A percentile compares a stretch with the other conserved stretches of the same genome.
phyloP scores from a whole-genome alignment of 495 filamentous ascomycete species.

The Tuber borchii region DNA sequence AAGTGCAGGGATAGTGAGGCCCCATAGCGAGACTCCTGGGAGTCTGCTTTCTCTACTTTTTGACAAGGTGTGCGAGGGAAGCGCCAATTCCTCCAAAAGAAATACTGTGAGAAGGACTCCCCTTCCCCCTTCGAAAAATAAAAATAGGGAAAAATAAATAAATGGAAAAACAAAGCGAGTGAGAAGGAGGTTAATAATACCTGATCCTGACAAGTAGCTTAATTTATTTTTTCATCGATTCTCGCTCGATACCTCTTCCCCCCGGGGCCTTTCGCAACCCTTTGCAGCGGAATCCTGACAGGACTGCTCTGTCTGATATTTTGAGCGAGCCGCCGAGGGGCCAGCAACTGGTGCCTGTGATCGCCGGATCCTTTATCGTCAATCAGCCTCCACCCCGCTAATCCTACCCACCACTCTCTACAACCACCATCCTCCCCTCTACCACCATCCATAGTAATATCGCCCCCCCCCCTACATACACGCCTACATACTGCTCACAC shows the following conservation, averaged over 20 bases:
- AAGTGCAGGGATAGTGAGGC: constrained; percentile 2
- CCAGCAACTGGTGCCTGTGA: constrained; percentile 29
- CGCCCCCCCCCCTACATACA: constrained; percentile 13
- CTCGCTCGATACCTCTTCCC: not conserved
- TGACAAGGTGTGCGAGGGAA: not conserved
- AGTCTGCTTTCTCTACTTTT: constrained; percentile 3
- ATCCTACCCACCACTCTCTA: constrained; percentile 3
- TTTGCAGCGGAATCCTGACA: not conserved
- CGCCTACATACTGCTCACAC: constrained; percentile 2
- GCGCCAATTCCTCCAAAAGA: not conserved
- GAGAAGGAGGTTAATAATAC: not conserved
- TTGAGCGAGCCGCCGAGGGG: constrained; percentile 3
- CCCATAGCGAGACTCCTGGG: not conserved
- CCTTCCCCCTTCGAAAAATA: constrained; percentile 10
- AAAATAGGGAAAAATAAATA: constrained; percentile 3
- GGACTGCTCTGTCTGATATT: not conserved
- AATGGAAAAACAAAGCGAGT: not conserved
- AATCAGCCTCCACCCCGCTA: constrained; percentile 40
- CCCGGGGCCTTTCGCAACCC: not conserved
- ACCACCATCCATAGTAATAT: constrained; percentile 13
- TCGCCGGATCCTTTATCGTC: constrained; percentile 36
- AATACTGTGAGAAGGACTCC: not conserved
- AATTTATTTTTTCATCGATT: not conserved
- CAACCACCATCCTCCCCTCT: not conserved
- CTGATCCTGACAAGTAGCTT: not conserved